A percentile compares a stretch with the other conserved stretches of the same genome.
Evolutionary conservation across 2,329 filamentous ascomycete genomes (phyloP).

Genomic region (Didymella lethalis): DNA sequence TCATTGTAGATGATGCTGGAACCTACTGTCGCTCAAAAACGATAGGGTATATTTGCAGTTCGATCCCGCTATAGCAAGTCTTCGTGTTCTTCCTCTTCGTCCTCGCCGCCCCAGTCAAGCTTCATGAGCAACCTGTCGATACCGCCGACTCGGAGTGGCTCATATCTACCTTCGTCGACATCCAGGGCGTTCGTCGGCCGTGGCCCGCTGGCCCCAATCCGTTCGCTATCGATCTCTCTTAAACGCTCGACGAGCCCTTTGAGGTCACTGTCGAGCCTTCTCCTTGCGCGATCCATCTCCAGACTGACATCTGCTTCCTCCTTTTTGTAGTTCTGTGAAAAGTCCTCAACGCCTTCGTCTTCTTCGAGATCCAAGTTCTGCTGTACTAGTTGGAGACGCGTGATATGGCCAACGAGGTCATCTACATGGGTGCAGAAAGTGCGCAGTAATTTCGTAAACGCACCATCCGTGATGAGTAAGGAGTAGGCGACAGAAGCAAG

Average conservation of each 20-base stretch:
- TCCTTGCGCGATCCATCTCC: conserved; percentile 70
- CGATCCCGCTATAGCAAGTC: conserved; percentile 26
- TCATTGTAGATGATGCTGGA: neutral
- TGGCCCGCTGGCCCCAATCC: conserved; percentile 45
- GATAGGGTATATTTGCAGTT: conserved; percentile 5
- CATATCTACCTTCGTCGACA: conserved; percentile 63
- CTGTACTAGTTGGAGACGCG: conserved; percentile 79
- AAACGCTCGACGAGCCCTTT: conserved; percentile 66
- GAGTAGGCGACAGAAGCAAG: conserved; percentile 71
- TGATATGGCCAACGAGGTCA: conserved; percentile 78
- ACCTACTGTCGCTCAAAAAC: neutral
- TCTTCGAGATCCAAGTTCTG: conserved; percentile 79
- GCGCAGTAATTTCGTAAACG: conserved; percentile 72
- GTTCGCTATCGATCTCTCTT: conserved; percentile 66
- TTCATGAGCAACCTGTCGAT: conserved; percentile 91
- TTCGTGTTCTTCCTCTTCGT: conserved; percentile 30
- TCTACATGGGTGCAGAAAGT: conserved; percentile 77
- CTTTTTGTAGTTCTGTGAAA: conserved; percentile 59
- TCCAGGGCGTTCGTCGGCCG: conserved; percentile 20
- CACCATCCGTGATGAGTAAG: conserved; percentile 69
- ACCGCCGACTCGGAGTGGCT: conserved; percentile 76
- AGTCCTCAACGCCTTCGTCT: conserved; percentile 78
- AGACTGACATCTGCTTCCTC: conserved; percentile 75
- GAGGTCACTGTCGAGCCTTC: conserved; percentile 71
- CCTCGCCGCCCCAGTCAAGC: conserved; percentile 68